Percentiles rank a stretch among this genome's conserved stretches.
These are phyloP conservation scores for Lonicera japonica DNA, from an alignment of 129 eudicot species.

Conservation along the genomic window DNA sequence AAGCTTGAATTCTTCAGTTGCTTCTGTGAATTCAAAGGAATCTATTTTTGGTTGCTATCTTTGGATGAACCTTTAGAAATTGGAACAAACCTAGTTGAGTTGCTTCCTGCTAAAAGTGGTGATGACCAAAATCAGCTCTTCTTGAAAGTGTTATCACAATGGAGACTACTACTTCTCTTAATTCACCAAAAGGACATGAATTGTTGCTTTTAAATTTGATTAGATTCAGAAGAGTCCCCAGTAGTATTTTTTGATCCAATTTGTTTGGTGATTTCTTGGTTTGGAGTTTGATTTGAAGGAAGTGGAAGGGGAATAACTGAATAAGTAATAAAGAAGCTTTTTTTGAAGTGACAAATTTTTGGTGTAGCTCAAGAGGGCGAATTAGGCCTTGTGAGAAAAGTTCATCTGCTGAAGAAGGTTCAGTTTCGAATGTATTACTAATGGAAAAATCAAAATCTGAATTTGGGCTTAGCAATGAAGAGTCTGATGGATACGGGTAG, in stretches of 20 bases:
- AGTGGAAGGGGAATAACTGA: neutral
- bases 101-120: conserved; percentile 44
- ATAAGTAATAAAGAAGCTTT: conserved; percentile 13
- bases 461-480: conserved; percentile 7
- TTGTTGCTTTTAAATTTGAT: conserved; percentile 15
- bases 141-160: conserved; percentile 27
- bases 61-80: neutral
- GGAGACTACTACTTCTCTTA: conserved; percentile 45
- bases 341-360: conserved; percentile 3
- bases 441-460: conserved; percentile 30
- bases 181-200: conserved; percentile 42
- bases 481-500: conserved; percentile 11
- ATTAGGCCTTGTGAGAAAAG: conserved; percentile 43
- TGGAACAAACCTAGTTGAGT: conserved; percentile 44
- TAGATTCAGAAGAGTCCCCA: neutral
- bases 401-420: conserved; percentile 39
- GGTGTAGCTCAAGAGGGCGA: conserved; percentile 29
- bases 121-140: conserved; percentile 43
- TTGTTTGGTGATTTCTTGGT: conserved; percentile 4
- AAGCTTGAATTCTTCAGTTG: conserved; percentile 12
- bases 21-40: conserved; percentile 1
- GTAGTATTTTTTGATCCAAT: too few relatives aligned
- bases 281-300: neutral
- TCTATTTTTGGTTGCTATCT: conserved; percentile 9
- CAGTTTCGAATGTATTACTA: neutral